phyloP scores from a whole-genome alignment of 148 eudicot species.

The Diospyros kaki region DNA sequence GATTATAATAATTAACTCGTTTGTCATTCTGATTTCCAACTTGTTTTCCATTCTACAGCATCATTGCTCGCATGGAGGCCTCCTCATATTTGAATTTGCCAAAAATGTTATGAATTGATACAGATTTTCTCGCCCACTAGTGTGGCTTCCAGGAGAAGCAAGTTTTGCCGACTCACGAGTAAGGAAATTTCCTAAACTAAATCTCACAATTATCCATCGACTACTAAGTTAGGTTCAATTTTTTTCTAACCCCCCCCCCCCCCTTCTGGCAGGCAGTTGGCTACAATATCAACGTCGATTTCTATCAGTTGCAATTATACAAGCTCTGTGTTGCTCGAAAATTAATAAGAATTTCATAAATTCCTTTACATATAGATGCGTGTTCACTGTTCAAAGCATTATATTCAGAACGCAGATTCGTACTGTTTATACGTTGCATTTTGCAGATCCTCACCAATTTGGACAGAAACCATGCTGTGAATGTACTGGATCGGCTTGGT shows the following conservation, averaged over 20 bases:
- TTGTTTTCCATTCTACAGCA: too few species aligned
- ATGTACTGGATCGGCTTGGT: slow-evolving; percentile 62
- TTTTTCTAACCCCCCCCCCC: too few species aligned
- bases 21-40: too few species aligned
- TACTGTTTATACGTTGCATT: neutral
- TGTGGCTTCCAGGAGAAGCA: slow-evolving; percentile 56
- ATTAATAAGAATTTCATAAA: too few species aligned
- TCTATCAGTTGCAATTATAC: slow-evolving; percentile 44
- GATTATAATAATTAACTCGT: too few species aligned
- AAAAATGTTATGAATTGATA: neutral
- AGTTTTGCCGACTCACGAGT: slow-evolving; percentile 85
- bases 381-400: too few species aligned
- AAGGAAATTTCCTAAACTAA: neutral
- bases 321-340: neutral
- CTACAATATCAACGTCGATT: slow-evolving; percentile 63
- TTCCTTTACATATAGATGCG: neutral
- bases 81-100: too few species aligned
- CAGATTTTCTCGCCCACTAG: slow-evolving; percentile 71
- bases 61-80: too few species aligned
- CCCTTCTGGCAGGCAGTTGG: slow-evolving; percentile 55
- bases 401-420: neutral
- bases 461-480: slow-evolving; percentile 61
- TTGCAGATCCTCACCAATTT: slow-evolving; percentile 85
- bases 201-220: neutral
- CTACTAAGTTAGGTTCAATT: neutral